Conservation (phyloP, 2,329 filamentous ascomycete genomes). For the Pseudocercospora musae region DNA sequence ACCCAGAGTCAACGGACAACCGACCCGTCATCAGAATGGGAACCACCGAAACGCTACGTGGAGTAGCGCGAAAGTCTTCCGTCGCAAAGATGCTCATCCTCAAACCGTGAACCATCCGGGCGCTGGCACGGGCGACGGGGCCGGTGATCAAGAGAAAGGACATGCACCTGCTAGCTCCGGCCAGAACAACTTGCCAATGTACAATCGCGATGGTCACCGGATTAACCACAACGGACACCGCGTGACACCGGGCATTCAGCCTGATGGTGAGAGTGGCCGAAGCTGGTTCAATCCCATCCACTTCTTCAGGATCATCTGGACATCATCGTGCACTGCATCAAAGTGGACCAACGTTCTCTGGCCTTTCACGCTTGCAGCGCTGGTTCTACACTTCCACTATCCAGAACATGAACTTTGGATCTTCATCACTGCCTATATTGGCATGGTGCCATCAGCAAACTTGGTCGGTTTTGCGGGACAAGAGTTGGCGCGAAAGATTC, state of each 20-base stretch:
- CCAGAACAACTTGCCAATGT: slow-evolving; percentile 18
- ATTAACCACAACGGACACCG: slow-evolving; percentile 47
- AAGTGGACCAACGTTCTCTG: slow-evolving; percentile 50
- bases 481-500: slow-evolving; percentile 69
- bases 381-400: slow-evolving; percentile 45
- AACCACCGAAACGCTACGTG: background rate
- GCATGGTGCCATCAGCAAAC: slow-evolving; percentile 51
- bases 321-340: slow-evolving; percentile 45
- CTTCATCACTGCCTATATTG: slow-evolving; percentile 49
- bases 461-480: slow-evolving; percentile 62
- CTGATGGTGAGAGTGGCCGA: slow-evolving; percentile 48
- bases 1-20: background rate
- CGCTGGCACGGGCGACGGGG: slow-evolving; percentile 8
- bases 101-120: slow-evolving; percentile 12
- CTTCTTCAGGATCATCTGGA: slow-evolving; percentile 45
- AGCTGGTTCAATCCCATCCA: slow-evolving; percentile 43
- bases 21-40: background rate
- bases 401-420: slow-evolving; percentile 39
- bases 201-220: slow-evolving; percentile 27
- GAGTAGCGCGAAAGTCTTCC: slow-evolving; percentile 16
- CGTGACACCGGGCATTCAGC: slow-evolving; percentile 43
- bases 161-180: background rate
- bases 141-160: slow-evolving; percentile 17
- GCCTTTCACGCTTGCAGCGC: slow-evolving; percentile 49
- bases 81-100: slow-evolving; percentile 21